phyloP scores from a whole-genome alignment of 2,329 filamentous ascomycete species.

The Hymenoscyphus infarciens region DNA sequence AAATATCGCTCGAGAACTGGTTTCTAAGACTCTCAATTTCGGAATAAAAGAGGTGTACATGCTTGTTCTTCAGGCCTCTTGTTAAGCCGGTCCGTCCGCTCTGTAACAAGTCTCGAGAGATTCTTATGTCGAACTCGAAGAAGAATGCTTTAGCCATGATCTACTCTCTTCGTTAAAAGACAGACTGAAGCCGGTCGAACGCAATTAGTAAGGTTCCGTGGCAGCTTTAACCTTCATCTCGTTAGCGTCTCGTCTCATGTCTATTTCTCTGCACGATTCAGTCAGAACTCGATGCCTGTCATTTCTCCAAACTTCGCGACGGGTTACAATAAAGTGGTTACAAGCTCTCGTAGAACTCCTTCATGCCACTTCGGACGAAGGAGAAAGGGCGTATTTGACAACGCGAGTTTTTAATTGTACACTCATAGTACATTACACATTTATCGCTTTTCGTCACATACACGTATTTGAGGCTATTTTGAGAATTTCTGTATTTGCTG shows the following conservation, averaged over 20 bases:
- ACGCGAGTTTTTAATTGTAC: constrained; percentile 30
- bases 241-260: background rate
- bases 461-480: no score
- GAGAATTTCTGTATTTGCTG: no score
- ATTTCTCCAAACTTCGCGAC: constrained; percentile 36
- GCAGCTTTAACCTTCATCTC: constrained; percentile 40
- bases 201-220: constrained; percentile 49
- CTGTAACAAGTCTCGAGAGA: constrained; percentile 26
- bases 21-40: constrained; percentile 45
- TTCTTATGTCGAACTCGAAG: constrained; percentile 37
- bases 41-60: constrained; percentile 45
- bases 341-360: background rate
- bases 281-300: constrained; percentile 25
- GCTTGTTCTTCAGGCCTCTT: constrained; percentile 47
- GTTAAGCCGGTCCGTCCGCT: constrained; percentile 43
- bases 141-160: constrained; percentile 34
- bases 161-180: constrained; percentile 37
- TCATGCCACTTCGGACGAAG: background rate
- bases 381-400: background rate
- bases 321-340: constrained; percentile 40
- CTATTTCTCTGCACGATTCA: background rate
- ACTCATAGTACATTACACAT: constrained; percentile 41
- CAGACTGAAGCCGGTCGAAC: constrained; percentile 37
- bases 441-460: no score
- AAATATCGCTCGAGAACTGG: constrained; percentile 52